A percentile compares a stretch with the other conserved stretches of the same genome.
These are phyloP conservation scores for Boletus bicolor DNA, from an alignment of 768 basidiomycete genomes.

Conservation along the genomic window DNA sequence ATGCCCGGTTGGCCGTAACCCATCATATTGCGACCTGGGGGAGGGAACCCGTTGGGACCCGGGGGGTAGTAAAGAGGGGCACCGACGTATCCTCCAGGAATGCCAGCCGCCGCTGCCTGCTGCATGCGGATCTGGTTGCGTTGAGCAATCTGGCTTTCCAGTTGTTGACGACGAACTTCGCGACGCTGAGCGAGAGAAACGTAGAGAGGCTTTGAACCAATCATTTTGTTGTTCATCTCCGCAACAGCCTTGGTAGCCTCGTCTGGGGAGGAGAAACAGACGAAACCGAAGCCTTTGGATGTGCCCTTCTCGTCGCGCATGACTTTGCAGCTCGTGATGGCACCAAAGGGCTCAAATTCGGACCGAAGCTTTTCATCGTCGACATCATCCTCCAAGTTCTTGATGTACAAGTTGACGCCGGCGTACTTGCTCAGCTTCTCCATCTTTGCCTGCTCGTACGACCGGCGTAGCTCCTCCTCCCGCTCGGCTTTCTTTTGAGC, in stretches of 20 bases:
- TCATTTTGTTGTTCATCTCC: conserved; percentile 99
- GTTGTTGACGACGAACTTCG: conserved; percentile 95
- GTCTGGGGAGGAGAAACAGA: conserved; percentile 97
- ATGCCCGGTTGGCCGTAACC: conserved; percentile 84
- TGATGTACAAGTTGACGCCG: conserved; percentile 99
- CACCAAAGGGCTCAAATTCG: conserved; percentile 96
- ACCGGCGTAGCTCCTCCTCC: conserved; percentile 90
- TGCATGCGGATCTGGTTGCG: conserved; percentile 95
- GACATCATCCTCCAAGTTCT: conserved; percentile 97
- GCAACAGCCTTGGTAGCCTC: conserved; percentile 99
- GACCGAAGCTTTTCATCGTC: conserved; percentile 95
- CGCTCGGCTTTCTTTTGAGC: conserved; percentile 99
- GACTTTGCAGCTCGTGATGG: conserved; percentile 98
- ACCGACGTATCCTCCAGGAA: conserved; percentile 54
- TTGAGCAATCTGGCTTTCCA: conserved; percentile 98
- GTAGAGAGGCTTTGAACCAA: conserved; percentile 96
- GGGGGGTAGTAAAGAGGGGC: conserved; percentile 71
- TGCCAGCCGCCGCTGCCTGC: conserved; percentile 83
- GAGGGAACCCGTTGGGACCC: conserved; percentile 77
- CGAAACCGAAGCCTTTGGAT: conserved; percentile 98
- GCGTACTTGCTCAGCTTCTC: conserved; percentile 98
- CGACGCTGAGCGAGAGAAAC: conserved; percentile 98
- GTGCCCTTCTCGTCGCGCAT: conserved; percentile 95
- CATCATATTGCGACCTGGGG: conserved; percentile 59
- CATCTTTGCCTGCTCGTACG: conserved; percentile 93